Conservation (phyloP, 495 filamentous ascomycete genomes). For the Lasiosphaeria ovina region DNA sequence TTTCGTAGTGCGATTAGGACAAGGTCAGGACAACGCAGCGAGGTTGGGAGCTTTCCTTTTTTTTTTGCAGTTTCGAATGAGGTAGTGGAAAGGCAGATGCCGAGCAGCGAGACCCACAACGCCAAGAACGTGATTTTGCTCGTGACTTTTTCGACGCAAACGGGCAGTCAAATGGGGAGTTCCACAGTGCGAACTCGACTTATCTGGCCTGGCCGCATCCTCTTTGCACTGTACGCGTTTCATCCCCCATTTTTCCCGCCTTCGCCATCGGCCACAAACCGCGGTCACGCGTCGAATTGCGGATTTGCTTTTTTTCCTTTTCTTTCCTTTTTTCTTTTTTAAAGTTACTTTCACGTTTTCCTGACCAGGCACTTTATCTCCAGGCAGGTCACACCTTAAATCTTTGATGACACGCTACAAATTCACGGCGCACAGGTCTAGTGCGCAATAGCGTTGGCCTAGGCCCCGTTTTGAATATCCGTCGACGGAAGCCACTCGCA, state of each 20-base stretch:
- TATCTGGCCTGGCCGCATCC: neutral
- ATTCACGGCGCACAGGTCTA: no score
- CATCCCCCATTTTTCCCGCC: conserved; percentile 1
- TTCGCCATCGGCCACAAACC: neutral
- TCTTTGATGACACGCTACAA: no score
- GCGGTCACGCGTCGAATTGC: neutral
- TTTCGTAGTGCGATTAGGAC: conserved; percentile 11
- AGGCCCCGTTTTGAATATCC: no score
- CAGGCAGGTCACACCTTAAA: no score
- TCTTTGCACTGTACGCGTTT: conserved; percentile 15
- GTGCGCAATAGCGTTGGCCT: no score
- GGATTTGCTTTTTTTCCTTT: no score
- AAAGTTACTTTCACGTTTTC: no score
- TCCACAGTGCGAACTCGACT: conserved; percentile 2
- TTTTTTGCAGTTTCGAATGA: conserved; percentile 32
- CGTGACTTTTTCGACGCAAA: conserved; percentile 20
- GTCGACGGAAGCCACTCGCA: no score
- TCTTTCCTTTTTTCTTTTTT: no score
- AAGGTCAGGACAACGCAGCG: conserved; percentile 10
- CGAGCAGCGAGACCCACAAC: conserved; percentile 21
- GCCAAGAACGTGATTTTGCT: conserved; percentile 25
- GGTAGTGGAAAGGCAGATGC: conserved; percentile 30
- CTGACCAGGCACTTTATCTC: no score
- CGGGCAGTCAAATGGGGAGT: neutral
- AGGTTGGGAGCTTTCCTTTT: conserved; percentile 19